phyloP scores from a whole-genome alignment of 371 early-diverging fungal species.

The Blyttiomyces sp. region DNA sequence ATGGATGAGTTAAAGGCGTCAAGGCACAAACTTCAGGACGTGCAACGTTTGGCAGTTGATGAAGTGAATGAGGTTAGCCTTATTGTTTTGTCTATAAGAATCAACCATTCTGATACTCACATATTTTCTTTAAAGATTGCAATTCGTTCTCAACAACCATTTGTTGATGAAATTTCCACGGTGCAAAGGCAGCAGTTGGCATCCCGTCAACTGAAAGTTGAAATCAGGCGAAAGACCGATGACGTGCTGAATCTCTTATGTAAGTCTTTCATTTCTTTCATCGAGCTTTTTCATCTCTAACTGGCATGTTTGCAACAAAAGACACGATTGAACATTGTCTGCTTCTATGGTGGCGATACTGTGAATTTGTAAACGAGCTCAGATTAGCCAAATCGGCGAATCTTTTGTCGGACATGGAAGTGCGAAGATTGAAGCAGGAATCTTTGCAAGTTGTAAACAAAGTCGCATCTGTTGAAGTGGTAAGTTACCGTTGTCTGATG shows the following conservation, averaged over 20 bases:
- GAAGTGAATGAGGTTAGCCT: conserved; percentile 38
- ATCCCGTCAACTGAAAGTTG: conserved; percentile 22
- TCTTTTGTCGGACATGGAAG: too few species aligned
- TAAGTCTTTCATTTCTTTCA: conserved; percentile 9
- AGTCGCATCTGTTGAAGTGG: too few species aligned
- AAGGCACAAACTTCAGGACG: conserved; percentile 27
- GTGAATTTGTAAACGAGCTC: too few species aligned
- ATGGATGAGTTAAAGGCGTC: conserved; percentile 20
- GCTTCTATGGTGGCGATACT: conserved; percentile 50
- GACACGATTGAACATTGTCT: conserved; percentile 50
- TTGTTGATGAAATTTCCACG: conserved; percentile 35
- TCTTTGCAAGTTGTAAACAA: too few species aligned
- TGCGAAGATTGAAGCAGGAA: too few species aligned
- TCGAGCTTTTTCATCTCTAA: not conserved
- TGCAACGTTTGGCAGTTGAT: conserved; percentile 31
- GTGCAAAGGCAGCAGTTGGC: conserved; percentile 49
- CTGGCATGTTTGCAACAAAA: conserved; percentile 5
- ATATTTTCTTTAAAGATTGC: conserved; percentile 22
- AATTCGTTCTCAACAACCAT: conserved; percentile 31
- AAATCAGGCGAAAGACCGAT: conserved; percentile 15
- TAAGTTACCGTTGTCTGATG: too few species aligned
- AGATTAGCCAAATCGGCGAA: too few species aligned
- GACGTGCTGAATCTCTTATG: conserved; percentile 36
- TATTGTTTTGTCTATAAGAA: not conserved
- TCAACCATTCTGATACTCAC: not conserved